These are phyloP conservation scores for Podaxis mareebaensis DNA, from an alignment of 768 basidiomycete genomes.

Conservation along the genomic window DNA sequence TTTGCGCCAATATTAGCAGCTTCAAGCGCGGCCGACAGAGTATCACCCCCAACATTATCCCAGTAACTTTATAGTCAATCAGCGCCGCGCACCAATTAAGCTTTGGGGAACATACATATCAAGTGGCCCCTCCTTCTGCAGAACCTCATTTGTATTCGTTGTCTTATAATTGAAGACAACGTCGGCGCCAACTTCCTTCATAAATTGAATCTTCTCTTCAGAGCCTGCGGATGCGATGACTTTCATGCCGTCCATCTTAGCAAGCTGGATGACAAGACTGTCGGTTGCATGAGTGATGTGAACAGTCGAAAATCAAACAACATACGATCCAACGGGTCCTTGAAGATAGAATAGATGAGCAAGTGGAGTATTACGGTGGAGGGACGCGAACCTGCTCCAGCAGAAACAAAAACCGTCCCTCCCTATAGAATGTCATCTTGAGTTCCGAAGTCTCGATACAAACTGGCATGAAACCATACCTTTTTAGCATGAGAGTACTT, in stretches of 20 bases:
- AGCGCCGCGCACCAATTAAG: background rate
- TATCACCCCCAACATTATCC: conserved; percentile 52
- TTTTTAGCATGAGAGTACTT: conserved; percentile 29
- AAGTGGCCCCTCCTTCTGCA: conserved; percentile 53
- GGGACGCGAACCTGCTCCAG: conserved; percentile 29
- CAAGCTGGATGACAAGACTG: conserved; percentile 37
- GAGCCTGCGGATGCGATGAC: conserved; percentile 66
- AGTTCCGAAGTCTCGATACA: background rate
- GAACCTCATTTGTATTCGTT: conserved; percentile 39
- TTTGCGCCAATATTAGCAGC: conserved; percentile 39
- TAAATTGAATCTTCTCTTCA: conserved; percentile 58
- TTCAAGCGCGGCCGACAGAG: conserved; percentile 32
- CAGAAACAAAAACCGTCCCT: conserved; percentile 28
- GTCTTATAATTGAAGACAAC: conserved; percentile 70
- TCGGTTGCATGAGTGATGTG: background rate
- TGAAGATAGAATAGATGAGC: too few species aligned
- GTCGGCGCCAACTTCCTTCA: conserved; percentile 54
- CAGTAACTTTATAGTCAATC: conserved; percentile 18
- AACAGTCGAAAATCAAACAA: background rate
- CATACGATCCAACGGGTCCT: conserved; percentile 31
- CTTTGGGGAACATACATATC: conserved; percentile 39
- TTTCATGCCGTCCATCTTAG: conserved; percentile 41
- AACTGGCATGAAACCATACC: conserved; percentile 23
- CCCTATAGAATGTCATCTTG: conserved; percentile 18
- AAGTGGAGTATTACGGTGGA: too few species aligned